These are phyloP conservation scores for Agrostemma githago DNA, from an alignment of 148 eudicot species.

Conservation along the genomic window DNA sequence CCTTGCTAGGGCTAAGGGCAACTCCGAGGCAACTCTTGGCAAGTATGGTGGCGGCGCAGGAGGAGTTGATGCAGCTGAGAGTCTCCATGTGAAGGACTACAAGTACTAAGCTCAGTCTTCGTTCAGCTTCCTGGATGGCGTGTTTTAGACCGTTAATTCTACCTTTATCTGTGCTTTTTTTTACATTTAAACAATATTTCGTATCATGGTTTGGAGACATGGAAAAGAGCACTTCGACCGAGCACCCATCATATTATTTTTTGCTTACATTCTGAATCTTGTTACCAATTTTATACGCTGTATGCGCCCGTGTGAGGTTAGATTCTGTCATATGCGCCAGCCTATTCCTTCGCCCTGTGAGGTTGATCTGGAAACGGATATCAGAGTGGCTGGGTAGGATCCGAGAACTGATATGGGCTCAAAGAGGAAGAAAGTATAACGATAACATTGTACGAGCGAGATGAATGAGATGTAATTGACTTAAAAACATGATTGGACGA, in stretches of 20 bases:
- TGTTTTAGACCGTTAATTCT: neutral
- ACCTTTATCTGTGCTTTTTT: neutral
- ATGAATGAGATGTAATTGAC: too few relatives aligned
- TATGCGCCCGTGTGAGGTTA: too few relatives aligned
- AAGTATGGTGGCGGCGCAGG: conserved; percentile 57
- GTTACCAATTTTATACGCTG: too few relatives aligned
- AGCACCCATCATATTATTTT: too few relatives aligned
- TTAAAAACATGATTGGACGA: too few relatives aligned
- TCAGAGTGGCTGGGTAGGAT: neutral
- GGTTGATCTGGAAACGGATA: neutral
- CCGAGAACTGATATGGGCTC: neutral
- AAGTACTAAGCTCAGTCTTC: conserved; percentile 47
- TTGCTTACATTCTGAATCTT: too few relatives aligned
- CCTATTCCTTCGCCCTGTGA: conserved; percentile 19
- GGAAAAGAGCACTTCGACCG: neutral
- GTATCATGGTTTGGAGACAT: neutral
- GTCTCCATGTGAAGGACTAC: conserved; percentile 93
- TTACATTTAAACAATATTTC: too few relatives aligned
- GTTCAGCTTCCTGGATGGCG: conserved; percentile 3
- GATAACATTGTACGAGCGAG: too few relatives aligned
- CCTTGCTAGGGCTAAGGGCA: conserved; percentile 73
- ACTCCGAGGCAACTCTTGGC: conserved; percentile 87
- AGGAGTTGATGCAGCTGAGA: conserved; percentile 73
- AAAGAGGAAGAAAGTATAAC: too few relatives aligned
- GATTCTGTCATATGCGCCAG: neutral